A percentile compares a stretch with the other conserved stretches of the same genome.
phyloP scores from a whole-genome alignment of 1,139 yeast genomes.

The Kodamaea fungicola region DNA sequence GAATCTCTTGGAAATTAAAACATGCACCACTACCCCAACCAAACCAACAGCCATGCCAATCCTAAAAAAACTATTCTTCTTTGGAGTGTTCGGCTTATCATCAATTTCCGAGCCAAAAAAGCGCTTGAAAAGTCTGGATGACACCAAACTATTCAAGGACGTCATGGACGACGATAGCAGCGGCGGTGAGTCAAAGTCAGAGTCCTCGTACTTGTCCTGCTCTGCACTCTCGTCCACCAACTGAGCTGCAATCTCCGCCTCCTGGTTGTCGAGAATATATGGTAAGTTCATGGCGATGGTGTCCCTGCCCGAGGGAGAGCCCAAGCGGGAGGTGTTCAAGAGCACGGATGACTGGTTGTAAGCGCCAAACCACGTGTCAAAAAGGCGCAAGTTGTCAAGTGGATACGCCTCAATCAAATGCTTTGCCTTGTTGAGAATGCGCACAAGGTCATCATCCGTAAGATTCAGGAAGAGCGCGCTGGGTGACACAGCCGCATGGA shows the following conservation, averaged over 20 bases:
- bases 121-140: slow-evolving; percentile 32
- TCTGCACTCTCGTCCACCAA: slow-evolving; percentile 18
- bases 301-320: slow-evolving; percentile 2
- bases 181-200: slow-evolving; percentile 20
- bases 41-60: slow-evolving; percentile 41
- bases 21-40: slow-evolving; percentile 39
- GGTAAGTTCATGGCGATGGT: slow-evolving; percentile 3
- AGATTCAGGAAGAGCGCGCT: slow-evolving; percentile 25
- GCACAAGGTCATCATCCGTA: slow-evolving; percentile 30
- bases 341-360: slow-evolving; percentile 21
- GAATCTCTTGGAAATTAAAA: slow-evolving; percentile 23
- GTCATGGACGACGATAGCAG: slow-evolving; percentile 41
- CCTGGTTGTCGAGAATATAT: slow-evolving; percentile 24
- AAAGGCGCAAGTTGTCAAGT: slow-evolving; percentile 13
- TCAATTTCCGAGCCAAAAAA: slow-evolving; percentile 17
- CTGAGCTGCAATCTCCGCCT: slow-evolving; percentile 29
- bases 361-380: slow-evolving; percentile 34
- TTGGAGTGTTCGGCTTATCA: slow-evolving; percentile 5
- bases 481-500: slow-evolving; percentile 43
- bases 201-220: slow-evolving; percentile 6
- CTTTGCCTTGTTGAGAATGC: slow-evolving; percentile 35
- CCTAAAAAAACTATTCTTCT: slow-evolving; percentile 24
- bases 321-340: slow-evolving; percentile 14
- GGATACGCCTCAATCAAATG: slow-evolving; percentile 28
- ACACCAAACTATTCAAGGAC: slow-evolving; percentile 25